Conservation (phyloP, 2,329 filamentous ascomycete species). For the Neopestalotiopsis clavispora region DNA sequence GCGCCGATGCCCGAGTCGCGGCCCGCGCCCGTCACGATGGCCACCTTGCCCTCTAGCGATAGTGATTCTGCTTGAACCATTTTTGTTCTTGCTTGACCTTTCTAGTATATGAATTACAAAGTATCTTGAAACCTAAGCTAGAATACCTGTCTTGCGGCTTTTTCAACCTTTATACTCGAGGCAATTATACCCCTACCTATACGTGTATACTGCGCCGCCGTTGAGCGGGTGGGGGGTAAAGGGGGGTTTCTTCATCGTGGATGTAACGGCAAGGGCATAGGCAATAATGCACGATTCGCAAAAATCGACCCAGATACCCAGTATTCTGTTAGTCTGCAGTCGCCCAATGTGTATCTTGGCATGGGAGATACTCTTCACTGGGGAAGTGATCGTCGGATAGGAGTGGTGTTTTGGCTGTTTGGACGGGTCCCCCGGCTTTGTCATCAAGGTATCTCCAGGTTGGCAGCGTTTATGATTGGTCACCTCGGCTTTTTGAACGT, state of each 20-base stretch:
- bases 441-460: too few relatives aligned
- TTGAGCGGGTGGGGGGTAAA: neutral
- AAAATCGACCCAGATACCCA: too few relatives aligned
- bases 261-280: too few relatives aligned
- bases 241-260: too few relatives aligned
- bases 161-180: neutral
- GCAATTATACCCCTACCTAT: neutral
- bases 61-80: constrained; percentile 25
- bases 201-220: neutral
- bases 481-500: neutral
- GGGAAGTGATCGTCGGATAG: neutral
- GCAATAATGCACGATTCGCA: too few relatives aligned
- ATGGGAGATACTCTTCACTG: too few relatives aligned
- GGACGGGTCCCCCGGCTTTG: neutral
- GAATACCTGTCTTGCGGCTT: neutral
- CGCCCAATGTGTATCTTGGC: too few relatives aligned
- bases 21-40: constrained; percentile 42
- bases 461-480: neutral
- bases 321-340: too few relatives aligned
- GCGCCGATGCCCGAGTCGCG: constrained; percentile 40
- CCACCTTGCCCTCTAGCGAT: constrained; percentile 39
- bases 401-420: neutral
- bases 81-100: neutral
- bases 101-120: neutral
- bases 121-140: neutral